phyloP scores from a whole-genome alignment of 495 filamentous ascomycete genomes.

The Clohesyomyces aquaticus region DNA sequence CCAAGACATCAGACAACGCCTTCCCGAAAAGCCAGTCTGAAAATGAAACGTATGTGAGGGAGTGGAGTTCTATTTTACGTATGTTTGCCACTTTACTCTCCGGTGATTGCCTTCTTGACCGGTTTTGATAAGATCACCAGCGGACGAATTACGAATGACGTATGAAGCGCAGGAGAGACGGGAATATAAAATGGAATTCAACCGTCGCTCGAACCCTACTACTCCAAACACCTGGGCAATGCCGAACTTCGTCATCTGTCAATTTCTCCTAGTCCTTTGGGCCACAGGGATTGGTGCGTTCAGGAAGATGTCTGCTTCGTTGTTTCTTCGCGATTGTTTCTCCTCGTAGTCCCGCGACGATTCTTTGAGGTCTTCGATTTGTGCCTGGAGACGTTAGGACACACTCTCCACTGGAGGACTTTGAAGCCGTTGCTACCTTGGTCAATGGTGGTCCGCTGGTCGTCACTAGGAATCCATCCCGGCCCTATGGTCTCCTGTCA shows the following conservation, averaged over 20 bases:
- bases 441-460: slow-evolving; percentile 43
- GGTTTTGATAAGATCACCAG: too few relatives aligned
- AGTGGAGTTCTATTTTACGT: not conserved
- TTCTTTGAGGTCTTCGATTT: slow-evolving; percentile 44
- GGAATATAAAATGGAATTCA: not conserved
- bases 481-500: slow-evolving; percentile 38
- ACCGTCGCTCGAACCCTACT: not conserved
- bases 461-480: slow-evolving; percentile 46
- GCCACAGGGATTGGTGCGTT: slow-evolving; percentile 39
- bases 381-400: slow-evolving; percentile 34
- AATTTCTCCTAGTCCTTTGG: slow-evolving; percentile 30
- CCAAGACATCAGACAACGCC: not conserved
- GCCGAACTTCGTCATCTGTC: slow-evolving; percentile 2
- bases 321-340: slow-evolving; percentile 37
- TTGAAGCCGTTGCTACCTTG: slow-evolving; percentile 27
- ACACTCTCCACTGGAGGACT: not conserved
- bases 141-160: too few relatives aligned
- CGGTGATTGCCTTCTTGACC: not conserved
- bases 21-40: not conserved
- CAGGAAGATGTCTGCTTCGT: slow-evolving; percentile 38
- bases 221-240: not conserved
- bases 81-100: not conserved
- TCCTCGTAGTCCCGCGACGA: slow-evolving; percentile 44
- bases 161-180: not conserved
- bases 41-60: not conserved